Evolutionary conservation across 78 protist species (phyloP).

Genomic region (Dictyostelium intermedium): DNA sequence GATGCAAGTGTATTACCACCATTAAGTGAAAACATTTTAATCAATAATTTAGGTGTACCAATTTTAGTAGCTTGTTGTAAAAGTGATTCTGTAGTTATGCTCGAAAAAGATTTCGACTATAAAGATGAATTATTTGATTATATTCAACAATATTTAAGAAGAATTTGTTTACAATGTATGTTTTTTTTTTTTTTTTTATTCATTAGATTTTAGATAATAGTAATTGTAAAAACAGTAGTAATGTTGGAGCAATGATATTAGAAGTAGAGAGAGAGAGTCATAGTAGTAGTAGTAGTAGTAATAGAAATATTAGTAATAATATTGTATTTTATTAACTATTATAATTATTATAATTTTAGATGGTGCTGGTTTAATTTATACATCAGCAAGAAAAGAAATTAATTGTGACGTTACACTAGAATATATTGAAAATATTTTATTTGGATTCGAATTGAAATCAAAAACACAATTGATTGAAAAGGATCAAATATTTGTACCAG

Average conservation of each 20-base stretch:
- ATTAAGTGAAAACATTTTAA: conserved; percentile 53
- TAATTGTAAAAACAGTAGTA: no score
- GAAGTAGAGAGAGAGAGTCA: no score
- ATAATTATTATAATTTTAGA: conserved; percentile 2
- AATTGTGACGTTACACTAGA: conserved; percentile 62
- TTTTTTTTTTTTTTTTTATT: background rate
- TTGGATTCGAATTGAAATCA: conserved; percentile 71
- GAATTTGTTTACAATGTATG: conserved; percentile 76
- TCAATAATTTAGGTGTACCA: conserved; percentile 72
- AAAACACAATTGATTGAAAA: conserved; percentile 78
- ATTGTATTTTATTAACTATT: background rate
- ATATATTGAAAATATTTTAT: conserved; percentile 70
- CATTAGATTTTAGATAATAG: no score
- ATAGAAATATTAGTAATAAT: no score
- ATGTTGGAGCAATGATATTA: no score
- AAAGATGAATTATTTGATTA: conserved; percentile 81
- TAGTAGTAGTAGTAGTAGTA: background rate
- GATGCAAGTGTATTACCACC: conserved; percentile 77
- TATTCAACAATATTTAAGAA: conserved; percentile 81
- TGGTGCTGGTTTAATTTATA: conserved; percentile 85
- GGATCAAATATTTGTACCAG: conserved; percentile 79
- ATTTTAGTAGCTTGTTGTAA: conserved; percentile 73
- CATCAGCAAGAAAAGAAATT: conserved; percentile 80
- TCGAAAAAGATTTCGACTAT: conserved; percentile 75
- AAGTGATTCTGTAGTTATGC: conserved; percentile 73